phyloP scores from a whole-genome alignment of 192 early-diverging fungal species.

The Coemansia sp. region DNA sequence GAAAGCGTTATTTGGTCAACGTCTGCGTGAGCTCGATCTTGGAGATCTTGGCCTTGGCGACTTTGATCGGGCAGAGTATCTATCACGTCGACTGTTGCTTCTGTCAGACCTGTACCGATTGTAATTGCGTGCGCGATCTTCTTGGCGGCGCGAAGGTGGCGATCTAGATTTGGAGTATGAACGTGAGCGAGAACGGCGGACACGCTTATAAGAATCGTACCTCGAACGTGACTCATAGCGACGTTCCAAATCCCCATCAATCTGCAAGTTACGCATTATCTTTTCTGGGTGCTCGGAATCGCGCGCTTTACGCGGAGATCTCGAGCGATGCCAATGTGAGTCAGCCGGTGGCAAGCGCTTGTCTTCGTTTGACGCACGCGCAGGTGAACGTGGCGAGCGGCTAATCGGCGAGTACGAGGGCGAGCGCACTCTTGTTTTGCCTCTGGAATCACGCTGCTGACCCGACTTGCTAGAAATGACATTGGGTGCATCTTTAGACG shows the following conservation, averaged over 20 bases:
- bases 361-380: constrained; percentile 3
- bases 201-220: background rate
- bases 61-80: constrained; percentile 24
- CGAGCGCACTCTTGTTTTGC: constrained; percentile 29
- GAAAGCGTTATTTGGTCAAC: constrained; percentile 1
- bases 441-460: constrained; percentile 1
- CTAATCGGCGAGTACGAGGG: constrained; percentile 39
- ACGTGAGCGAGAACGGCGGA: constrained; percentile 1
- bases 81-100: constrained; percentile 6
- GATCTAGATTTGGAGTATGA: constrained; percentile 14
- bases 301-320: background rate
- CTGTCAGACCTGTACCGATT: constrained; percentile 11
- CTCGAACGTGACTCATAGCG: background rate
- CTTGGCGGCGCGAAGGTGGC: constrained; percentile 2
- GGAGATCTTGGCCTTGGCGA: constrained; percentile 10
- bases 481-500: too few relatives aligned
- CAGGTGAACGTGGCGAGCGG: constrained; percentile 7
- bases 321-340: background rate
- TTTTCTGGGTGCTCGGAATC: constrained; percentile 6
- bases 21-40: background rate
- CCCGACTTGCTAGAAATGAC: background rate
- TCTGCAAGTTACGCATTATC: constrained; percentile 19
- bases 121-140: constrained; percentile 7
- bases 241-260: constrained; percentile 1
- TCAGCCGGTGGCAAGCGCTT: background rate